A percentile compares a stretch with the other conserved stretches of the same genome.
These are phyloP conservation scores for Diaporthe citrichinensis DNA, from an alignment of 2,329 filamentous ascomycete genomes.

Conservation along the genomic window DNA sequence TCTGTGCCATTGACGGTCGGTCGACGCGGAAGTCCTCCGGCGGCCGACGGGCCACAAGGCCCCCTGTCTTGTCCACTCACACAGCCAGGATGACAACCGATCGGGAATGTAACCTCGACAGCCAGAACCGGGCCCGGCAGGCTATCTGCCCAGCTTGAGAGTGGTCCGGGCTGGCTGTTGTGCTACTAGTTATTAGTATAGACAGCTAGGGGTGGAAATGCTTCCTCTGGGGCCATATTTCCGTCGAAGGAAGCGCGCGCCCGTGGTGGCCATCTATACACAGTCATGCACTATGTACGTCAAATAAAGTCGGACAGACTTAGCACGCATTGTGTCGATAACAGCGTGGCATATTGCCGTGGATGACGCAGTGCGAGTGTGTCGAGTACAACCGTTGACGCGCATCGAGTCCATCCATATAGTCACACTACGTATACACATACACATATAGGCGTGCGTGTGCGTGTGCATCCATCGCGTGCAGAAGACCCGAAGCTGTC, in stretches of 20 bases:
- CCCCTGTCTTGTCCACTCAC: neutral
- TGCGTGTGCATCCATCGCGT: neutral
- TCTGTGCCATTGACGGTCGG: conserved; percentile 15
- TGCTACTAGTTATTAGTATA: neutral
- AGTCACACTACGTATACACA: neutral
- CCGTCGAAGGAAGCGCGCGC: neutral
- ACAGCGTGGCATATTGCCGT: neutral
- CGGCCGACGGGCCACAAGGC: conserved; percentile 12
- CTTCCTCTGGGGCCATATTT: neutral
- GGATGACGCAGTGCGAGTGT: neutral
- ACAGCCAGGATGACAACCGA: conserved; percentile 26
- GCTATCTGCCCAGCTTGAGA: conserved; percentile 1
- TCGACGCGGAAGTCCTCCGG: conserved; percentile 26
- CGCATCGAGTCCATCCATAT: neutral
- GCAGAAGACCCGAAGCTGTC: neutral
- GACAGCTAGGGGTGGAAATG: neutral
- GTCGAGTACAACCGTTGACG: neutral
- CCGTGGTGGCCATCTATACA: neutral
- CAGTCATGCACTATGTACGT: neutral
- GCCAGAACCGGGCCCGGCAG: conserved; percentile 11
- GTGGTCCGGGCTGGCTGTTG: conserved; percentile 12
- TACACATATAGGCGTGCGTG: neutral
- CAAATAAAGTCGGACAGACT: neutral
- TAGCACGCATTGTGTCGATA: too few species aligned
- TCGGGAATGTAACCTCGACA: conserved; percentile 22